Conservation (phyloP, 495 filamentous ascomycete genomes). For the Trichoderma gamsii region DNA sequence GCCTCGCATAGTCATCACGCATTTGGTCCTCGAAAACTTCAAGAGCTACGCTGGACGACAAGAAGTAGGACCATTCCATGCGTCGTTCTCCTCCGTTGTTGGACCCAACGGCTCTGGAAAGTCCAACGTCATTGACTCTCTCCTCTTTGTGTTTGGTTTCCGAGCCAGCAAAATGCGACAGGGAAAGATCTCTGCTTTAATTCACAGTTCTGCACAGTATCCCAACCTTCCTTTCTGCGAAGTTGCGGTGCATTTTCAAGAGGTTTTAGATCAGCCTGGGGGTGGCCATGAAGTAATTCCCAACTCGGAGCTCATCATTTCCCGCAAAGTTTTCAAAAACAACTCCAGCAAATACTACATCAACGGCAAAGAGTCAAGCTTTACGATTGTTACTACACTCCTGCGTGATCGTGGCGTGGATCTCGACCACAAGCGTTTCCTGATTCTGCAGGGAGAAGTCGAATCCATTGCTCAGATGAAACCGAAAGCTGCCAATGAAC, state of each 20-base stretch:
- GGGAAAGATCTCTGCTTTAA: slow-evolving; percentile 94
- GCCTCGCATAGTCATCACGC: slow-evolving; percentile 81
- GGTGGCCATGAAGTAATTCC: slow-evolving; percentile 69
- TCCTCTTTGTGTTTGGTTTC: slow-evolving; percentile 97
- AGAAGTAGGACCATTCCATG: slow-evolving; percentile 92
- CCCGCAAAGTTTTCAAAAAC: slow-evolving; percentile 92
- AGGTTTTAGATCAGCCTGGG: slow-evolving; percentile 80
- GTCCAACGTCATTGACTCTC: slow-evolving; percentile 96
- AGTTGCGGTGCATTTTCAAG: slow-evolving; percentile 90
- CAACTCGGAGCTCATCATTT: slow-evolving; percentile 78
- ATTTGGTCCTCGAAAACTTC: slow-evolving; percentile 87
- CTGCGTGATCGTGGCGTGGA: slow-evolving; percentile 86
- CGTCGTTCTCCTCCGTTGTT: slow-evolving; percentile 97
- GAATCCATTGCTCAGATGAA: slow-evolving; percentile 99
- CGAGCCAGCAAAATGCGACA: slow-evolving; percentile 98
- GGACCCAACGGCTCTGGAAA: slow-evolving; percentile 97
- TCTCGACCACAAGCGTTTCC: slow-evolving; percentile 94
- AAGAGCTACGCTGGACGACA: slow-evolving; percentile 96
- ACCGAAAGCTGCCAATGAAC: slow-evolving; percentile 85
- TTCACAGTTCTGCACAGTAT: slow-evolving; percentile 86
- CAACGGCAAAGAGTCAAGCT: slow-evolving; percentile 79
- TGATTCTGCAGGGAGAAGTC: slow-evolving; percentile 96
- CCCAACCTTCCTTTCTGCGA: slow-evolving; percentile 86
- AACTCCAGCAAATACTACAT: slow-evolving; percentile 98
- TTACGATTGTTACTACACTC: slow-evolving; percentile 83